Percentiles rank a stretch among this genome's conserved stretches.
These are phyloP conservation scores for Parathielavia appendiculata DNA, from an alignment of 495 filamentous ascomycete genomes.

Conservation along the genomic window DNA sequence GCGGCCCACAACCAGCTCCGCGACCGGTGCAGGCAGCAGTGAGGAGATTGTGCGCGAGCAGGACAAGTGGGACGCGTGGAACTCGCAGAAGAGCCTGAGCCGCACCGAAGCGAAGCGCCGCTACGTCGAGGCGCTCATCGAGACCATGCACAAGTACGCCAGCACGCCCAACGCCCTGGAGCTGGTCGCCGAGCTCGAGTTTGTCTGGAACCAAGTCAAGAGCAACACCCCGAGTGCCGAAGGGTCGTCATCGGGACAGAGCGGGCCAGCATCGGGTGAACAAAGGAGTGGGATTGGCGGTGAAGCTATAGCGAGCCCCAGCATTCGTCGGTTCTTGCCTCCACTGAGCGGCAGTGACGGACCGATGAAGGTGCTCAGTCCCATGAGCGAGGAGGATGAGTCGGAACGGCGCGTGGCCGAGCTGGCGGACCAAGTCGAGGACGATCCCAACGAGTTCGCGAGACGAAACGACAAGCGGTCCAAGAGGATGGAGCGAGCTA, in stretches of 20 bases:
- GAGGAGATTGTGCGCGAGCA: constrained; percentile 51
- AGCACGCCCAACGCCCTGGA: constrained; percentile 79
- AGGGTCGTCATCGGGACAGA: constrained; percentile 45
- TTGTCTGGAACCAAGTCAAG: constrained; percentile 97
- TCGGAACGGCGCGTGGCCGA: constrained; percentile 48
- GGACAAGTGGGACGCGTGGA: constrained; percentile 88
- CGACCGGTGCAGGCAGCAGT: not conserved
- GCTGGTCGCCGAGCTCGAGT: constrained; percentile 90
- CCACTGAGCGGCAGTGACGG: constrained; percentile 47
- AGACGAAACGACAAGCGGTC: constrained; percentile 62
- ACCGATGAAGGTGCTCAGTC: constrained; percentile 65
- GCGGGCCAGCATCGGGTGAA: constrained; percentile 2
- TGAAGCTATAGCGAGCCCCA: constrained; percentile 22
- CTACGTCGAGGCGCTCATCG: constrained; percentile 88
- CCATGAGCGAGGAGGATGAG: constrained; percentile 74
- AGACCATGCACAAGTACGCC: constrained; percentile 94
- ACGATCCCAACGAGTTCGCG: constrained; percentile 42
- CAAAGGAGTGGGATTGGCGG: constrained; percentile 10
- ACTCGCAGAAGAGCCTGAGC: constrained; percentile 68
- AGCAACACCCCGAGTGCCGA: constrained; percentile 65
- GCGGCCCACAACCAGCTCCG: constrained; percentile 53
- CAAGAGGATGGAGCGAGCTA: constrained; percentile 74
- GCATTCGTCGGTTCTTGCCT: constrained; percentile 38
- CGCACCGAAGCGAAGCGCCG: constrained; percentile 90
- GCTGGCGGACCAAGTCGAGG: constrained; percentile 36